Evolutionary conservation across 176 grass and related monocot species (phyloP), one percentile per base, ranked within the genome.

Genomic region (Oryza nivara): DNA sequence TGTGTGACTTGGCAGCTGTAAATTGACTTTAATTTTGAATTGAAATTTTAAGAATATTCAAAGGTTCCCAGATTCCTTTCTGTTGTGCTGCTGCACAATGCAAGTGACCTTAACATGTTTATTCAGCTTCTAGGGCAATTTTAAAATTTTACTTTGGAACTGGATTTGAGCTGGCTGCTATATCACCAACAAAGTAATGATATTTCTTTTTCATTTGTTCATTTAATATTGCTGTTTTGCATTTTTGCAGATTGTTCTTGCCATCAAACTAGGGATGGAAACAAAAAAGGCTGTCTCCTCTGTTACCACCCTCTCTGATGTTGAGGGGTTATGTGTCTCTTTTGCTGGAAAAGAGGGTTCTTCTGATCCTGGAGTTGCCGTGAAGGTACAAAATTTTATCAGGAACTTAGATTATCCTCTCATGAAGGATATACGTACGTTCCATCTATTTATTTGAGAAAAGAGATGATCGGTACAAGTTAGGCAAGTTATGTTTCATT

Each of bases 251-350:
- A 92, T 94, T 89, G 86, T 94, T 80, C 95, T 97, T 81, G 95
- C 90, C 44, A 91, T 94, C 77, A 98, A 90, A 84, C 77, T 98
- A 66, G 92, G 92, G 32, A 94, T 95, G 93, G 89, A 90, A 70
- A 47, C 71, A 65, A 82, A 88, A 72, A 94, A 98, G 25, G 93
- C 91, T 3, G 13, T 87, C 13, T 76, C 85, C 25, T 90, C 83
- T 36, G 87, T 96, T 71, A 94, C 92, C 49, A 98, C 96, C 36
- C 88, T 98, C 58, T 95, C 93, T 19, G 89, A 94, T 91, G 96
- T 96, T 63, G 91, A 96, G 86, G 93, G 89, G 17, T 35, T 95
- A 80, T 98, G 96, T 68, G 88, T 87, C 35, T 71, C 83, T 77
- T 98, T 95, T 86, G 85, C 93, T 66, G 72, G 89, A 44, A 98